Evolutionary conservation across 148 eudicot species (phyloP).

Genomic region (Euryodendron excelsum): DNA sequence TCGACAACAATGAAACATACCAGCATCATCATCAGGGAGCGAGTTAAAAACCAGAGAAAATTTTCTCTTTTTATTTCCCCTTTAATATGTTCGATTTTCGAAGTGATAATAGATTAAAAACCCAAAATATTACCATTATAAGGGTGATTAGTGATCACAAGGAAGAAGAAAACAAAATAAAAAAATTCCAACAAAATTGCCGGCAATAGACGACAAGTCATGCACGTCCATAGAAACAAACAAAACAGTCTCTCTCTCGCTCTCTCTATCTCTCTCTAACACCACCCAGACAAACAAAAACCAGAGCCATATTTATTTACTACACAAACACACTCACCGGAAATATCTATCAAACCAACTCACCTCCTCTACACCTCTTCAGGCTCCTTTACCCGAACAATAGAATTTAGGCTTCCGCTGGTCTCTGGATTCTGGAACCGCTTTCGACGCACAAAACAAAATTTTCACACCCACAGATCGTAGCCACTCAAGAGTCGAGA

Average conservation of each 20-base stretch:
- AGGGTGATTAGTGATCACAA: neutral
- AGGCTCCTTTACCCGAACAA: neutral
- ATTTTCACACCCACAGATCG: neutral
- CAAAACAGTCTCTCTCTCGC: neutral
- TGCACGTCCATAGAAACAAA: neutral
- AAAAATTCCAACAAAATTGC: slow-evolving; percentile 3
- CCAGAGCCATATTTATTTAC: too few species aligned
- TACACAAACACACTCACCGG: neutral
- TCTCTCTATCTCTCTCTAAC: too few species aligned
- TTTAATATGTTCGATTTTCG: neutral
- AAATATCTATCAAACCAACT: neutral
- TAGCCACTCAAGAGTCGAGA: too few species aligned
- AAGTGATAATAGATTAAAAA: neutral
- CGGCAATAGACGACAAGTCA: slow-evolving; percentile 9
- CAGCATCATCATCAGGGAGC: too few species aligned
- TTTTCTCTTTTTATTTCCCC: too few species aligned
- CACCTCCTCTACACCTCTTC: neutral
- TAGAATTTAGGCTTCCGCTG: neutral
- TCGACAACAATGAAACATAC: too few species aligned
- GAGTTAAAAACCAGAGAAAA: too few species aligned
- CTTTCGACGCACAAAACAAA: neutral
- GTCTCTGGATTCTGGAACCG: neutral
- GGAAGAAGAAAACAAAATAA: slow-evolving; percentile 4
- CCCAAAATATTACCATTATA: neutral
- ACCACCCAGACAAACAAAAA: too few species aligned